Evolutionary conservation across 2,329 filamentous ascomycete genomes (phyloP).

Genomic region (Torrubiellomyces zombiae): DNA sequence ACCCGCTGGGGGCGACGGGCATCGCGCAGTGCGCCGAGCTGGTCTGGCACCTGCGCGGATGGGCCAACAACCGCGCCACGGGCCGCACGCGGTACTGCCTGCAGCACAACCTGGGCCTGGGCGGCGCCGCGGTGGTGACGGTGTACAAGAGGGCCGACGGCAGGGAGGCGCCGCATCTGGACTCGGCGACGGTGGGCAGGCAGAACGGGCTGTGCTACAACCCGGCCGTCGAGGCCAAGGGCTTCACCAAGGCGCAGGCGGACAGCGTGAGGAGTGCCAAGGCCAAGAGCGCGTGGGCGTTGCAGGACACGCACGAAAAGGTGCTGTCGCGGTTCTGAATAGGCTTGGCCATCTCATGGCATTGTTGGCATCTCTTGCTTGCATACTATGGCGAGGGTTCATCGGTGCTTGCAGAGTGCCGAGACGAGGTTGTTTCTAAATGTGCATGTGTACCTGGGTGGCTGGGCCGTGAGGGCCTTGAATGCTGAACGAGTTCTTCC

Average conservation of each 20-base stretch:
- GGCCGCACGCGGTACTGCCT: conserved; percentile 54
- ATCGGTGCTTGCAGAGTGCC: too few species aligned
- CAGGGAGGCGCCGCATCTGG: conserved; percentile 39
- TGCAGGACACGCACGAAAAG: conserved; percentile 43
- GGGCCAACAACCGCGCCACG: conserved; percentile 78
- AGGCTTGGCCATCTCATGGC: conserved; percentile 10
- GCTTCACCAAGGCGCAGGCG: conserved; percentile 67
- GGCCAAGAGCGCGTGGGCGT: conserved; percentile 51
- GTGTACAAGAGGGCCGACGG: conserved; percentile 80
- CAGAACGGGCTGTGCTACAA: conserved; percentile 69
- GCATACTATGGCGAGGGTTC: too few species aligned
- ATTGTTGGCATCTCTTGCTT: too few species aligned
- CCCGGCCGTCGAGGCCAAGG: conserved; percentile 75
- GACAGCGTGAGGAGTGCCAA: conserved; percentile 53
- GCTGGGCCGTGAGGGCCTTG: too few species aligned
- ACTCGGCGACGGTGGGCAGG: conserved; percentile 47
- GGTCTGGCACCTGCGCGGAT: conserved; percentile 87
- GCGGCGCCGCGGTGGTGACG: conserved; percentile 78
- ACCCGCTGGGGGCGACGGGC: conserved; percentile 87
- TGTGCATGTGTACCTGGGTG: too few species aligned
- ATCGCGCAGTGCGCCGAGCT: conserved; percentile 90
- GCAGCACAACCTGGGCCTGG: conserved; percentile 86
- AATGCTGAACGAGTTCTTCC: too few species aligned
- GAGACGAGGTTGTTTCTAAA: too few species aligned
- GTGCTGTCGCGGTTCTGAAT: conserved; percentile 13